Conservation (phyloP, 176 grass and related monocot species). For the Tillandsia fasciculata region DNA sequence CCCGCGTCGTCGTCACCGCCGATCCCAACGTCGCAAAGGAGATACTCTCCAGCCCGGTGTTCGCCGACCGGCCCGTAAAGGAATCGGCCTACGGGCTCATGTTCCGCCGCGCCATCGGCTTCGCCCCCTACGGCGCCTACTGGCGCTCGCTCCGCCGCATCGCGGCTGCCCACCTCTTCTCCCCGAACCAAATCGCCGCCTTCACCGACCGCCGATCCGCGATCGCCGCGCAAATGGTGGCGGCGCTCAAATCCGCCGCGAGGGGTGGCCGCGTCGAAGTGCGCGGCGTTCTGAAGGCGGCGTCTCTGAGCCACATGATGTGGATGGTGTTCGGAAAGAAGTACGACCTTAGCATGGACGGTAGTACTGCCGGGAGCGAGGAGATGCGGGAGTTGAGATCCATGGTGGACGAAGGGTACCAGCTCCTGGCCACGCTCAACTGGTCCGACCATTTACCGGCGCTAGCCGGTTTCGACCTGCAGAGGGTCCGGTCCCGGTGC, state of each 20-base stretch:
- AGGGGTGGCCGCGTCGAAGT: neutral
- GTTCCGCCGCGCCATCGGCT: constrained; percentile 81
- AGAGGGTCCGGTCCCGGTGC: constrained; percentile 37
- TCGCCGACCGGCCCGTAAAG: constrained; percentile 64
- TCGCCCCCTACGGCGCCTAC: constrained; percentile 63
- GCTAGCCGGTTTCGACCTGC: constrained; percentile 48
- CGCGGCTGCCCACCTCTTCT: constrained; percentile 57
- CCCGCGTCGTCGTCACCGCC: constrained; percentile 43
- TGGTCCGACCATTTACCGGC: constrained; percentile 68
- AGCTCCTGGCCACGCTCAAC: constrained; percentile 56
- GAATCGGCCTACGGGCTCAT: constrained; percentile 72
- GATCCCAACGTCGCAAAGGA: constrained; percentile 59
- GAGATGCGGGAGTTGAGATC: constrained; percentile 47
- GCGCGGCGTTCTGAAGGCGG: constrained; percentile 42
- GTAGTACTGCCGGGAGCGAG: neutral
- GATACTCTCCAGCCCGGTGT: constrained; percentile 43
- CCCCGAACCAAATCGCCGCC: constrained; percentile 41
- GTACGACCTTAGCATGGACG: constrained; percentile 27
- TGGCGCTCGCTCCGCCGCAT: constrained; percentile 76
- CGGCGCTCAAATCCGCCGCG: neutral
- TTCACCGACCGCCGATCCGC: constrained; percentile 31
- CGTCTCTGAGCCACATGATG: constrained; percentile 72
- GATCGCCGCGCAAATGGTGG: constrained; percentile 56
- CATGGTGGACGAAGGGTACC: constrained; percentile 71
- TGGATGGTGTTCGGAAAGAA: constrained; percentile 50